Evolutionary conservation across 345 rosid genomes (phyloP), one percentile per base, ranked within the genome.

Genomic region (Melaleuca alternifolia): DNA sequence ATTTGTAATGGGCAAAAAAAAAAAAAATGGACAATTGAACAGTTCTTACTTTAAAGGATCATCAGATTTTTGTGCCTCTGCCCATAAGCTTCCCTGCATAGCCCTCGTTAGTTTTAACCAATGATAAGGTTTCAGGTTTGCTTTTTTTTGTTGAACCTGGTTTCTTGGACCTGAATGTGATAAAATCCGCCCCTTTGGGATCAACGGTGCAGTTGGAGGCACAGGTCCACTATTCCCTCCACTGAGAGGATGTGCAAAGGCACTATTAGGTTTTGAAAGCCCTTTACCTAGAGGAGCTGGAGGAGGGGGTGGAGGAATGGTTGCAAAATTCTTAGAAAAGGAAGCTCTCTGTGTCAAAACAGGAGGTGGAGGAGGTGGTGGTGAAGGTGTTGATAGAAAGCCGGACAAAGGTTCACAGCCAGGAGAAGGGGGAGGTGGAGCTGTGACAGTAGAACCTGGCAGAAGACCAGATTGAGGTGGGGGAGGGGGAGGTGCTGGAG

Each of bases 41-140:
- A 88, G 86, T 84, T 89, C 84, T 23, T 92, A 97, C 99, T 93
- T 97, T 50, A 97, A 90, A 85, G 94, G 93, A 89, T 97, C 98
- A 87, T 96, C 95, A 85, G 93, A 88, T 90, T 94, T 97, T 90
- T 94, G 98, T 77, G 98, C 90, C 91, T 97, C 99, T 46, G 98
- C 99, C 99, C 99, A 97, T 86, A 97, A 91, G 90, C 99, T 97
- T 89, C 99, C 99, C 88, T 93, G 94, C 46, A 95, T 95, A 61
- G 98, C 98, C 94, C 96, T 96, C 85, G 96, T 89, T 84, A 97
- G 87, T 92, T 97, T 97, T 92, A 96, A 90, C 99, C 99, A 97
- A 91, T 97, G 99, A 91, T 95, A 91, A 13, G 99, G 98, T 92
- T 97, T 97, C 86, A 97, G 89, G 85, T 53, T 51, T 37, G 85